Evolutionary conservation across 176 grass and related monocot species (phyloP).

Genomic region (Aegilops speltoides): DNA sequence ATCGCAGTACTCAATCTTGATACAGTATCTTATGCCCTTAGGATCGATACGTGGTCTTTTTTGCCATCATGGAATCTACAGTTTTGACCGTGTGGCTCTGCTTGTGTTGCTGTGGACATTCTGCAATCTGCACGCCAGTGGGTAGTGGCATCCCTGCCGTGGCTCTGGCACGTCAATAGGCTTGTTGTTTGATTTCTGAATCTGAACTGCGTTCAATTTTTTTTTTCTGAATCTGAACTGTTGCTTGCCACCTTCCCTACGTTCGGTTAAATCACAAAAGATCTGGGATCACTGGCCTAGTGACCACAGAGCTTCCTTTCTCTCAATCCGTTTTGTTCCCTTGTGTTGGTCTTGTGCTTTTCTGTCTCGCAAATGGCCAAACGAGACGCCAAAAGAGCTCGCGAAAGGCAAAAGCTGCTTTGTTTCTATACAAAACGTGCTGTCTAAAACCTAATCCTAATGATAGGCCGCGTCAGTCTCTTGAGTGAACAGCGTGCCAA

Average conservation of each 20-base stretch:
- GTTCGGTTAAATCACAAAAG: background rate
- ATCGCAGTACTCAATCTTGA: background rate
- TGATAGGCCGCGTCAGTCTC: background rate
- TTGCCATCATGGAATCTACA: background rate
- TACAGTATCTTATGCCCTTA: background rate
- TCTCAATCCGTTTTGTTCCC: background rate
- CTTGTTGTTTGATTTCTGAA: too few species aligned
- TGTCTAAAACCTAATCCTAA: background rate
- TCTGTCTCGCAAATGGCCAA: background rate
- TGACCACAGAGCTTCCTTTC: background rate
- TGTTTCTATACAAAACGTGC: background rate
- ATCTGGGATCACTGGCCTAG: slow-evolving; percentile 10
- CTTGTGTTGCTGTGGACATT: background rate
- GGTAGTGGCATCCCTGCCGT: background rate
- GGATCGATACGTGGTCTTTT: background rate
- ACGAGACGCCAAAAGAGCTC: background rate
- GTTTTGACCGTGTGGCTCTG: background rate
- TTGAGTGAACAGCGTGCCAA: background rate
- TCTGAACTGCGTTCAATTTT: too few species aligned
- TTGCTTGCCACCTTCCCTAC: background rate
- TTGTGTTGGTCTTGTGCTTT: background rate
- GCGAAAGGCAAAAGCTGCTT: slow-evolving; percentile 18
- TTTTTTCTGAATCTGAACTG: background rate
- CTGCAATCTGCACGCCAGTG: background rate
- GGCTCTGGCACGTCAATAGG: too few species aligned